Base-by-base conservation (phyloP, 1,284 basidiomycete genomes). In the Cryptococcus wingfieldii region DNA sequence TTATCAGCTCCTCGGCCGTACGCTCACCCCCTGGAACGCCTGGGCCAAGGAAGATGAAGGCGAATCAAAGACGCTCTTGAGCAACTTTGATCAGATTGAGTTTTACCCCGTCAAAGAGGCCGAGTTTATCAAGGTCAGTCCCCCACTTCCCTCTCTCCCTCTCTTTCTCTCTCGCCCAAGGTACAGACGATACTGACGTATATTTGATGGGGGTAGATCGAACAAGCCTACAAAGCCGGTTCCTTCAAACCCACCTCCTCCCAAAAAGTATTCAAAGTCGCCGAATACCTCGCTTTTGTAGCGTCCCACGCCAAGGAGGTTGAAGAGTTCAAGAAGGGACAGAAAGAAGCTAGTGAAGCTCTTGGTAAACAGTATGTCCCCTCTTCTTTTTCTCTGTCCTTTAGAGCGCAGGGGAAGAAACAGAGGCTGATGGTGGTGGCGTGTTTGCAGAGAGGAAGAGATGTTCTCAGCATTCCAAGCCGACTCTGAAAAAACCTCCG, bases 81-180 rank as follows among this genome's bases (percentile, higher is more conserved):
- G 27, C n/a, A 47, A 47, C 31, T 47, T 47, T 34, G 46, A 47
- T 14, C 46, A 47, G 46, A 47, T 47, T 7, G 46, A 47, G 46
- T 47, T 47, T 31, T 47, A 47, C 18, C 46, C 46, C 4, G 46
- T 47, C 4, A 13, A 18, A 16, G 46, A 47, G 13, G 46, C 27
- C 31, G 46, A 47, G 46, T 47, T 47, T 31, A 18, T 47, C n/a
- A 27, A 47, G 18, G 46, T 47, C 19, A 47, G 28, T 47, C 3
- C 2, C 2, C 23, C 23, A 23, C 23, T 23, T 23, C 23, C 23
- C 23, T 23, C 23, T 23, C 23, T 23, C 23, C 23, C 23, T 23
- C 23, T 23, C 23, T 23, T 23, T 23, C 23, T 23, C 23, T 23
- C 23, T 23, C 23, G 23, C 23, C 23, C 23, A 23, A 23, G 23